Base-by-base conservation (phyloP, 768 basidiomycete species). In the Tremella yokohamensis region DNA sequence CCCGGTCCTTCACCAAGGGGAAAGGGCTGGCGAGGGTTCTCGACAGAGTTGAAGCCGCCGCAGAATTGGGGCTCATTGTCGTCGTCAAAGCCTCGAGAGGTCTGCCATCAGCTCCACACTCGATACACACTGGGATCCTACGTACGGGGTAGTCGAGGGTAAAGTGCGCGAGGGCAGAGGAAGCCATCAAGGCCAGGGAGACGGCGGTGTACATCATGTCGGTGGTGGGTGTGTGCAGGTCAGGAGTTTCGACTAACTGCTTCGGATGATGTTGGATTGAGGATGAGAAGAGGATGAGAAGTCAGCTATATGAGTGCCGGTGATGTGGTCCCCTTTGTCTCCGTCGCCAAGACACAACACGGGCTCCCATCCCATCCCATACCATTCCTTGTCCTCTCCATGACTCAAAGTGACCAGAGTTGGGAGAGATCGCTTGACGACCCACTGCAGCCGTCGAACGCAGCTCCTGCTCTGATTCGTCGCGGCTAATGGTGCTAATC, bases 11-110 rank as follows among this genome's bases (percentile, higher is more conserved):
- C 61, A 34, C 73, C 80, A 22, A 91, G 76, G 1, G 90, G 88
- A 77, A 90, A 92, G 3, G 77, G 73, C 8, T 83, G 84, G 37
- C 90, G 83, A 60, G 83, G 84, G 15, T 76, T 56, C n/a, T 80
- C 78, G 3, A 82, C 78, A 3, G 76, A 66, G 18, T 68, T 73
- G 66, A 87, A 89, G 0, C 87, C 87, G 70, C 89, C 88, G 68
- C 90, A 90, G 69, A 88, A 87, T 1, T 66, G 76, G 12, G 60
- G 60, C 40, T 68, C 68, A 37, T 64, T 50, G 25, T 75, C 77
- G 55, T 85, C 81, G 54, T 80, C 80, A 72, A 92, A 91, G 1
- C 90, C 90, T 48, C 90, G 81, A 11, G 88, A 85, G 0, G 79
- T 63, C 66, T 70, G 19, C 25, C 4, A 55, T 52, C 29, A 55